Evolutionary conservation across 1,139 yeast species (phyloP).

Genomic region (Kodamaea anthophila): DNA sequence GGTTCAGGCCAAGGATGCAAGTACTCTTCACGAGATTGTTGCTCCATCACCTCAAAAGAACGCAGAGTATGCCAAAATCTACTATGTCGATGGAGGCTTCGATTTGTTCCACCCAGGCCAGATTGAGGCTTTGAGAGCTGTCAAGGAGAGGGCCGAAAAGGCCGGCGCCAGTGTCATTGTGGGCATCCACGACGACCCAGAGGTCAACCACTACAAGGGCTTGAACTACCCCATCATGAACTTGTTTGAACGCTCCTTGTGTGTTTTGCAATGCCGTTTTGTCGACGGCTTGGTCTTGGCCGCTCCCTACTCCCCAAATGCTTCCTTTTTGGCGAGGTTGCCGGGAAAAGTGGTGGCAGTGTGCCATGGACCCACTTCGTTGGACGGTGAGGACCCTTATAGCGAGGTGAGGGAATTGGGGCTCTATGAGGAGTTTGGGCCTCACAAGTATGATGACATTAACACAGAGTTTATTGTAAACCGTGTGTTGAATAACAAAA

Average conservation of each 20-base stretch:
- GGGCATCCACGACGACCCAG: slow-evolving; percentile 62
- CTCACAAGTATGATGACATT: slow-evolving; percentile 54
- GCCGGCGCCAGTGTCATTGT: slow-evolving; percentile 49
- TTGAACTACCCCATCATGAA: slow-evolving; percentile 82
- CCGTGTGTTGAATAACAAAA: slow-evolving; percentile 59
- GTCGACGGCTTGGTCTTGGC: slow-evolving; percentile 73
- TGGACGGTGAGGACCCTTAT: slow-evolving; percentile 37
- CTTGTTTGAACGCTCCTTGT: slow-evolving; percentile 73
- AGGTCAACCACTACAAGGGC: slow-evolving; percentile 56
- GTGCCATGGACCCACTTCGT: slow-evolving; percentile 58
- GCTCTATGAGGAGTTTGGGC: slow-evolving; percentile 39
- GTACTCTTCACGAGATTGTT: slow-evolving; percentile 27
- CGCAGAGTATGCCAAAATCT: slow-evolving; percentile 26
- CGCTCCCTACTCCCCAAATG: slow-evolving; percentile 54
- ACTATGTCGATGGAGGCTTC: slow-evolving; percentile 79
- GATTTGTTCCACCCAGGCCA: slow-evolving; percentile 94
- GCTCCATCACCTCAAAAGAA: slow-evolving; percentile 21
- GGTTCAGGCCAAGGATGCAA: slow-evolving; percentile 21
- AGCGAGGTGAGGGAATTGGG: slow-evolving; percentile 29
- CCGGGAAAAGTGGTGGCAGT: slow-evolving; percentile 42
- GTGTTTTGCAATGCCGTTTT: slow-evolving; percentile 81
- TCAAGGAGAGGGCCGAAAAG: slow-evolving; percentile 30
- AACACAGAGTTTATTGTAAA: slow-evolving; percentile 62
- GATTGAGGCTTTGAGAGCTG: slow-evolving; percentile 57
- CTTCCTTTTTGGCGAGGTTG: slow-evolving; percentile 30